A percentile compares a stretch with the other conserved stretches of the same genome.
phyloP scores from a whole-genome alignment of 352 stramenopile genomes.

The Globisporangium middletonii region DNA sequence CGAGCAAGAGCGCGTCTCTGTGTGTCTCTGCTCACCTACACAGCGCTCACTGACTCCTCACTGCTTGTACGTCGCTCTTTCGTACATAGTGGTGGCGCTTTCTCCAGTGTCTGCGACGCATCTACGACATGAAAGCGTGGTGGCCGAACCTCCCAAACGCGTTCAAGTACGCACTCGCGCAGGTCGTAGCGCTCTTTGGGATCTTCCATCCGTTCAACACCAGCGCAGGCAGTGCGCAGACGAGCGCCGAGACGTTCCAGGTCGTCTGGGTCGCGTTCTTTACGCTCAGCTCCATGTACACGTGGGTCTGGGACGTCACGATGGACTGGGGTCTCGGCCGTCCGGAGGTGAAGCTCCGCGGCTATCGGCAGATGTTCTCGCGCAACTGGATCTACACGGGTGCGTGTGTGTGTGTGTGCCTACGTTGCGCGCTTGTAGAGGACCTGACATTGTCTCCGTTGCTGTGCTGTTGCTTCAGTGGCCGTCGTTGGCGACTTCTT shows the following conservation, averaged over 20 bases:
- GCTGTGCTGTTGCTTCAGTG: constrained; percentile 11
- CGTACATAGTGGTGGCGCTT: constrained; percentile 88
- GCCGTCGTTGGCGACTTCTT: constrained; percentile 78
- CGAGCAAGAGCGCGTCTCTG: not conserved
- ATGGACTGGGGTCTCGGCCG: constrained; percentile 85
- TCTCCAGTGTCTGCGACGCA: constrained; percentile 94
- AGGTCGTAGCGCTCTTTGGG: constrained; percentile 82
- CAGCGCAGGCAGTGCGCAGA: constrained; percentile 15
- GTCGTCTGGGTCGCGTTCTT: constrained; percentile 75
- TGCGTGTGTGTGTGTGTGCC: not conserved
- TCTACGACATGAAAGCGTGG: constrained; percentile 93
- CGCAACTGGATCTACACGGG: constrained; percentile 59
- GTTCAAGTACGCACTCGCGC: constrained; percentile 91
- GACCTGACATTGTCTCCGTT: not conserved
- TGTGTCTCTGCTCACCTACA: not conserved
- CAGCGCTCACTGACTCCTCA: not conserved
- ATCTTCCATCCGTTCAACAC: constrained; percentile 81
- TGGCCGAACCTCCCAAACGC: constrained; percentile 95
- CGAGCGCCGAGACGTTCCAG: constrained; percentile 29
- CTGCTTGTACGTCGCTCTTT: not conserved
- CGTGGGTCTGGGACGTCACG: constrained; percentile 80
- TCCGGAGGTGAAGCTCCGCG: constrained; percentile 71
- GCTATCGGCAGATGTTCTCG: constrained; percentile 82
- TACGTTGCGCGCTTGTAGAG: not conserved
- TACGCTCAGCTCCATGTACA: constrained; percentile 74